A percentile compares a stretch with the other conserved stretches of the same genome.
These are phyloP conservation scores for Drosera capensis DNA, from an alignment of 148 eudicot genomes.

Conservation along the genomic window DNA sequence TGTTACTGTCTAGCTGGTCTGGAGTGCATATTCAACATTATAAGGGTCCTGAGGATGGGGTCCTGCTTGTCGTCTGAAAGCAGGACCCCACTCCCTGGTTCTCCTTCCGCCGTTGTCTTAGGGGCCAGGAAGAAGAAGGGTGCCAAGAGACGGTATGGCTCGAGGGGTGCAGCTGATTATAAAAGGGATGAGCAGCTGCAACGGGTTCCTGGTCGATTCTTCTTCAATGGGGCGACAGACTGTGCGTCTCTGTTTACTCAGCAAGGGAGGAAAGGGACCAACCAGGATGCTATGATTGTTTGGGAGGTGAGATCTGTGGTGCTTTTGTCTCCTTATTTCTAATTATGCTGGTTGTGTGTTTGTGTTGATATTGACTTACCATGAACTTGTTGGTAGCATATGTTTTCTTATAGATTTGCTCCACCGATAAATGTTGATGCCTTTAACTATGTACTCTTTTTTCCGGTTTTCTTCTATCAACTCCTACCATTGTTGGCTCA, in stretches of 20 bases:
- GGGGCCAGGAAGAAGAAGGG: conserved; percentile 42
- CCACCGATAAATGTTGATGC: too few species aligned
- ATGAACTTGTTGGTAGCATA: too few species aligned
- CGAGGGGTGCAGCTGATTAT: conserved; percentile 47
- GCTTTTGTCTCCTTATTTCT: too few species aligned
- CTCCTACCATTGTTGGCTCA: too few species aligned
- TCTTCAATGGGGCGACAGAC: conserved; percentile 60
- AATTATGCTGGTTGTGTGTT: too few species aligned
- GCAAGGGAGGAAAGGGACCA: conserved; percentile 90
- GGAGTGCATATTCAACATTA: conserved; percentile 35
- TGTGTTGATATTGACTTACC: too few species aligned
- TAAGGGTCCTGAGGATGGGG: conserved; percentile 99
- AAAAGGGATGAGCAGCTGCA: conserved; percentile 50
- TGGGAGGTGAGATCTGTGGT: conserved; percentile 60
- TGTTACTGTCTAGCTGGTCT: conserved; percentile 16
- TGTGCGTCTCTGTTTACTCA: conserved; percentile 70
- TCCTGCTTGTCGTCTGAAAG: conserved; percentile 88
- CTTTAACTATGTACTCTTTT: too few species aligned
- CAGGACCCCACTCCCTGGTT: conserved; percentile 65
- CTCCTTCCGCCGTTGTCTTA: conserved; percentile 29
- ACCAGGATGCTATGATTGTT: conserved; percentile 98
- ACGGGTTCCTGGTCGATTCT: conserved; percentile 57
- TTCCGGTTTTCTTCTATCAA: too few species aligned
- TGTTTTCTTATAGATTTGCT: too few species aligned
- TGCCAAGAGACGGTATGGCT: conserved; percentile 22